A percentile compares a stretch with the other conserved stretches of the same genome.
Conservation (phyloP, 257 asterid species). For the Anisodus tanguticus region DNA sequence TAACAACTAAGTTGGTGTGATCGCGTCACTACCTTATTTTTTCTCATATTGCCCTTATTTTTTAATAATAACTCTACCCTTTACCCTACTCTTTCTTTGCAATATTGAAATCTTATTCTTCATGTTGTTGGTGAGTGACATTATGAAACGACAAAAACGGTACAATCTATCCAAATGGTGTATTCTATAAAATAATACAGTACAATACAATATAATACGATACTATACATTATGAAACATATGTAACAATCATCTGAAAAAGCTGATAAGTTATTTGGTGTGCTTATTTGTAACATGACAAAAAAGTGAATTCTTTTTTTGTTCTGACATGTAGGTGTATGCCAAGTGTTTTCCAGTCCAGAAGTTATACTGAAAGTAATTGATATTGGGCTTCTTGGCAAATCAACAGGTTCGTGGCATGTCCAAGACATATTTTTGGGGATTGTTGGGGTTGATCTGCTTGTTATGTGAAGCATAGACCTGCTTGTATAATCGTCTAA, state of each 20-base stretch:
- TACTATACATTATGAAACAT: background rate
- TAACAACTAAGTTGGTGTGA: background rate
- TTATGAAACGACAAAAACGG: too few relatives aligned
- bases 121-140: background rate
- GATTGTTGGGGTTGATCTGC: background rate
- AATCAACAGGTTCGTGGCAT: slow-evolving; percentile 61
- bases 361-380: slow-evolving; percentile 54
- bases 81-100: background rate
- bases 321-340: slow-evolving; percentile 51
- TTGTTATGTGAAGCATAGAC: background rate
- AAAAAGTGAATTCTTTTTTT: background rate
- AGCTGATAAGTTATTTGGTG: slow-evolving; percentile 26
- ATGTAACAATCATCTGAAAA: background rate
- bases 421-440: background rate
- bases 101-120: background rate
- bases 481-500: background rate
- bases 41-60: background rate
- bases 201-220: background rate
- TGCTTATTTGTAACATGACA: background rate
- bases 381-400: slow-evolving; percentile 55
- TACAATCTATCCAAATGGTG: too few relatives aligned
- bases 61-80: background rate
- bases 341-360: slow-evolving; percentile 55
- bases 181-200: too few relatives aligned
- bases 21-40: background rate